Percentiles rank a stretch among this genome's conserved stretches.
Evolutionary conservation across 2,329 filamentous ascomycete species (phyloP).

Genomic region (Elsinoe arachidis): DNA sequence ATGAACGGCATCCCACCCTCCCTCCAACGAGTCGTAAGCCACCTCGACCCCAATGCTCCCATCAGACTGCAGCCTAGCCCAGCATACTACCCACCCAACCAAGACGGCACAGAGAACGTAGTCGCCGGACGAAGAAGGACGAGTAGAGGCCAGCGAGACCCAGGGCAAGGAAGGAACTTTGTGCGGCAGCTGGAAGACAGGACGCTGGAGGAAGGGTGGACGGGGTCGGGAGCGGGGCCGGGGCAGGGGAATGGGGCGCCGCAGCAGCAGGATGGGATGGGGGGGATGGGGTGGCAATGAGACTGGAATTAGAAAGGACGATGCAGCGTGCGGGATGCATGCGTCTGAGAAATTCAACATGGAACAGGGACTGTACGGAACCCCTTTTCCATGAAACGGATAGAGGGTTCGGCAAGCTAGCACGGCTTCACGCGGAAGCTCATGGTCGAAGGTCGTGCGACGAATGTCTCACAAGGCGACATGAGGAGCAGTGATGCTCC

Average conservation of each 20-base stretch:
- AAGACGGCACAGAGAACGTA: constrained; percentile 63
- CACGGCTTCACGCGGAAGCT: too few relatives aligned
- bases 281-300: constrained; percentile 8
- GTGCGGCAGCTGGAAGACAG: constrained; percentile 91
- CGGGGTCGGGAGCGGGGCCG: constrained; percentile 44
- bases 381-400: too few relatives aligned
- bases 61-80: constrained; percentile 92
- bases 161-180: constrained; percentile 63
- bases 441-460: too few relatives aligned
- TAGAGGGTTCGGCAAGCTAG: too few relatives aligned
- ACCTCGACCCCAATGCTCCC: constrained; percentile 87
- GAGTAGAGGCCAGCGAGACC: constrained; percentile 39
- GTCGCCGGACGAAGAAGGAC: constrained; percentile 37
- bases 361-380: not conserved
- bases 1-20: constrained; percentile 78
- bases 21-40: constrained; percentile 89
- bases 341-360: not conserved
- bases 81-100: constrained; percentile 90
- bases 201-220: constrained; percentile 78
- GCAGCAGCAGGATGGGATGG: not conserved
- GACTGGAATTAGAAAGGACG: not conserved
- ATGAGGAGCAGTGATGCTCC: too few relatives aligned
- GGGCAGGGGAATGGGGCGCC: constrained; percentile 8
- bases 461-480: too few relatives aligned
- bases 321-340: not conserved